Conservation (phyloP, 345 rosid genomes). For the Citrus maxima region DNA sequence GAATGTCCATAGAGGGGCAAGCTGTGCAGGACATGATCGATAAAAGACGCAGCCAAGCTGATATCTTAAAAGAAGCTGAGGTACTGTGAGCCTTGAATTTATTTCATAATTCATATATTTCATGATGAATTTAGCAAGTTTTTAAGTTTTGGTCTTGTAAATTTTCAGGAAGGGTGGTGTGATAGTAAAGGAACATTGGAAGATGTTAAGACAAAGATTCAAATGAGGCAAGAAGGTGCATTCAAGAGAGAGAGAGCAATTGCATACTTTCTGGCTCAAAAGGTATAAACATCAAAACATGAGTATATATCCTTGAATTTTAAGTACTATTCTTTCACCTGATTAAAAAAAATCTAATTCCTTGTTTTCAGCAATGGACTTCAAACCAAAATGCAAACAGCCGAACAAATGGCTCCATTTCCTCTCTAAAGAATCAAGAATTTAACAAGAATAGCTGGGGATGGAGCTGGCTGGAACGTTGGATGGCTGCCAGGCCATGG, state of each 20-base stretch:
- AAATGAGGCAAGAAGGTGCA: slow-evolving; percentile 87
- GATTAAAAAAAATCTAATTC: background rate
- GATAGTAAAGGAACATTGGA: slow-evolving; percentile 85
- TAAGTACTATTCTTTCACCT: background rate
- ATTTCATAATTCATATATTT: background rate
- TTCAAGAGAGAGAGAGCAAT: slow-evolving; percentile 89
- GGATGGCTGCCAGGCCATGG: slow-evolving; percentile 99
- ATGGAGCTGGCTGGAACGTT: slow-evolving; percentile 99
- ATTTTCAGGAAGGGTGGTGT: slow-evolving; percentile 88
- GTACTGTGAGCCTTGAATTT: slow-evolving; percentile 20
- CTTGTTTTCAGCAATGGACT: slow-evolving; percentile 61
- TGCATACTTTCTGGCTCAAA: slow-evolving; percentile 86
- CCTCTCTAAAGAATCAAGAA: slow-evolving; percentile 49
- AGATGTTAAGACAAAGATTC: slow-evolving; percentile 68
- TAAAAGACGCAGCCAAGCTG: slow-evolving; percentile 56
- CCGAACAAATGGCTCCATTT: slow-evolving; percentile 27
- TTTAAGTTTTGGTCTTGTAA: background rate
- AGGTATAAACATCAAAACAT: slow-evolving; percentile 36
- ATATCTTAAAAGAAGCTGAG: slow-evolving; percentile 79
- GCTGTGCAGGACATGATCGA: slow-evolving; percentile 68
- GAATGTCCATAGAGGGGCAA: slow-evolving; percentile 86
- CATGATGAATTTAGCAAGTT: background rate
- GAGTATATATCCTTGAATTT: background rate
- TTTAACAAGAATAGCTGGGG: slow-evolving; percentile 82
- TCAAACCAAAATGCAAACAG: slow-evolving; percentile 39